phyloP scores from a whole-genome alignment of 345 rosid genomes.

The Boechera retrofracta region DNA sequence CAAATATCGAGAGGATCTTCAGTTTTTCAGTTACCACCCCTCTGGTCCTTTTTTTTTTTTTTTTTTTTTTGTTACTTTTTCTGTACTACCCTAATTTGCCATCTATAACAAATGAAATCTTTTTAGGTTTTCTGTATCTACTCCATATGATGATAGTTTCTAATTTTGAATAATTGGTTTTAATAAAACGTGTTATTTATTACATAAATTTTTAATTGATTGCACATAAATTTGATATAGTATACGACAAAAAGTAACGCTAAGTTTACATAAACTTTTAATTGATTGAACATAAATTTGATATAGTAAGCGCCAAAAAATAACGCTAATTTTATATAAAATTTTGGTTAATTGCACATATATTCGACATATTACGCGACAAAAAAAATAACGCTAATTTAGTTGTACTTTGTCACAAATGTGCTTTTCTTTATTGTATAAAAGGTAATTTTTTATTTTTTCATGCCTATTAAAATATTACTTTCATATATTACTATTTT shows the following conservation, averaged over 20 bases:
- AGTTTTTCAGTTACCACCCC: conserved; percentile 32
- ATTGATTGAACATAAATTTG: background rate
- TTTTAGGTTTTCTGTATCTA: background rate
- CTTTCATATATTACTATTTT: too few species aligned
- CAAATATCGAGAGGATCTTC: conserved; percentile 37
- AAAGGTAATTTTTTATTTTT: too few species aligned
- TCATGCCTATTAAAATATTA: too few species aligned
- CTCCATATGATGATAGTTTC: background rate
- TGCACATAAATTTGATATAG: background rate
- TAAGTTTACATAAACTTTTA: background rate
- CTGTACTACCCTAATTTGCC: background rate
- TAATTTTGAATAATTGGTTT: background rate
- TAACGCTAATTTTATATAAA: background rate
- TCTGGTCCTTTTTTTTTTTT: background rate
- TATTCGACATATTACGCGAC: background rate
- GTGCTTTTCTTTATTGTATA: too few species aligned
- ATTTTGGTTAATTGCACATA: background rate
- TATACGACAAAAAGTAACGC: background rate
- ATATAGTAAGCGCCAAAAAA: background rate
- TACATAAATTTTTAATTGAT: background rate
- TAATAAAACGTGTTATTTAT: too few species aligned
- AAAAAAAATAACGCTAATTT: background rate
- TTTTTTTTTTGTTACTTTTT: background rate
- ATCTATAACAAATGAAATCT: background rate
- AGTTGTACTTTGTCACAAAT: too few species aligned